These are phyloP conservation scores for Pseudopyricularia javanii DNA, from an alignment of 2,329 filamentous ascomycete species.

Conservation along the genomic window DNA sequence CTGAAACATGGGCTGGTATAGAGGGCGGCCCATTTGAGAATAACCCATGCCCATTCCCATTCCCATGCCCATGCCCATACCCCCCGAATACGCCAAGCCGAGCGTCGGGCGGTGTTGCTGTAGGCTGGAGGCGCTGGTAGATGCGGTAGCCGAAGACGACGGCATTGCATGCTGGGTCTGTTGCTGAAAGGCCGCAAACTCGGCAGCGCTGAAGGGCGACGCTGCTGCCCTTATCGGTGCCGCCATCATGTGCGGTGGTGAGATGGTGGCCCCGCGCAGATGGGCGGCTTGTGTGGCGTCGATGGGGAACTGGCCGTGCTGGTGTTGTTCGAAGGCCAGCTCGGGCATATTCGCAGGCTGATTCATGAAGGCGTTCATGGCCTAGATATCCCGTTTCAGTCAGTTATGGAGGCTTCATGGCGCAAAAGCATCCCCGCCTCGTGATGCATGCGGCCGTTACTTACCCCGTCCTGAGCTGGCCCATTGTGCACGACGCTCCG, in stretches of 20 bases:
- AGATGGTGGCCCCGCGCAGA: slow-evolving; percentile 39
- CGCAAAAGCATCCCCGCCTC: not conserved
- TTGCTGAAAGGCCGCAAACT: slow-evolving; percentile 80
- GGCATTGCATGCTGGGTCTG: slow-evolving; percentile 44
- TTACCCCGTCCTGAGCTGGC: slow-evolving; percentile 61
- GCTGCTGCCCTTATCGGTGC: slow-evolving; percentile 22
- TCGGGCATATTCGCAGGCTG: slow-evolving; percentile 52
- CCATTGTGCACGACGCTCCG: slow-evolving; percentile 53
- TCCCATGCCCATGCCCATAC: slow-evolving; percentile 20
- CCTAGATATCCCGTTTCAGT: slow-evolving; percentile 36
- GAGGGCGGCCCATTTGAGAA: slow-evolving; percentile 37
- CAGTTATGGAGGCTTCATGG: no score
- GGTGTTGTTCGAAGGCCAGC: slow-evolving; percentile 35
- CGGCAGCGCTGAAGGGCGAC: slow-evolving; percentile 62
- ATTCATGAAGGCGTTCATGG: slow-evolving; percentile 89
- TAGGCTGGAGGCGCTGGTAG: not conserved
- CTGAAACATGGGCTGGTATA: slow-evolving; percentile 33
- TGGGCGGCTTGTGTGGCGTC: slow-evolving; percentile 34
- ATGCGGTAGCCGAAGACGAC: slow-evolving; percentile 25
- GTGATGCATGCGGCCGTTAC: slow-evolving; percentile 4
- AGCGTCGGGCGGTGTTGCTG: slow-evolving; percentile 49
- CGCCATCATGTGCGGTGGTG: slow-evolving; percentile 22
- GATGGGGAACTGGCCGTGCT: slow-evolving; percentile 27
- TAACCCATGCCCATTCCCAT: slow-evolving; percentile 35
- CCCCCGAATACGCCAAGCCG: slow-evolving; percentile 29